phyloP scores from a whole-genome alignment of 225 moss, liverwort and hornwort genomes.

The Marchantia paleacea region DNA sequence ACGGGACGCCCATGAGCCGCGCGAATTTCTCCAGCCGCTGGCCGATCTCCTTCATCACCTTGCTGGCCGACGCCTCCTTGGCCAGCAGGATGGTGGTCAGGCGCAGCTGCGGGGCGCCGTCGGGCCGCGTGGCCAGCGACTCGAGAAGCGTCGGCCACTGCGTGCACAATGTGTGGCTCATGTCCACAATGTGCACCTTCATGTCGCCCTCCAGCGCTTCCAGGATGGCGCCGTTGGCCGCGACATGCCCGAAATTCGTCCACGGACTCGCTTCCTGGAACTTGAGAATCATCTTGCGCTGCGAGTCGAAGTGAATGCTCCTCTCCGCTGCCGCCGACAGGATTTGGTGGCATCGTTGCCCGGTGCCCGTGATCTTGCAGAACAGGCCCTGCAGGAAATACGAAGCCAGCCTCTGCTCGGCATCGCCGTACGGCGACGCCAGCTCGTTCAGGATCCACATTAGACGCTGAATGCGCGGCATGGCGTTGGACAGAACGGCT shows the following conservation, averaged over 20 bases:
- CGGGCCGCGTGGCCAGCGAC: constrained; percentile 54
- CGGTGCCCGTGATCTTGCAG: constrained; percentile 54
- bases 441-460: constrained; percentile 65
- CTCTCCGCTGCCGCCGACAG: constrained; percentile 57
- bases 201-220: constrained; percentile 64
- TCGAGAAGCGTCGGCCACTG: constrained; percentile 71
- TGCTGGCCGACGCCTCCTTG: constrained; percentile 46
- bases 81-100: constrained; percentile 57
- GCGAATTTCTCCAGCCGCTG: constrained; percentile 61
- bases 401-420: constrained; percentile 50
- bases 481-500: constrained; percentile 38
- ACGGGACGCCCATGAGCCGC: constrained; percentile 64
- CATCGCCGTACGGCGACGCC: constrained; percentile 57
- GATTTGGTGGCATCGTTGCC: constrained; percentile 42
- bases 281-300: constrained; percentile 64
- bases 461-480: constrained; percentile 46
- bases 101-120: constrained; percentile 59
- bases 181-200: constrained; percentile 68
- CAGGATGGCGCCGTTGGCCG: constrained; percentile 55
- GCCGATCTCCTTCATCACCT: constrained; percentile 60
- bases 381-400: constrained; percentile 59
- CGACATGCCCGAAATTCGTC: constrained; percentile 72
- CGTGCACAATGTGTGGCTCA: constrained; percentile 62
- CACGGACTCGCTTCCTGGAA: constrained; percentile 74
- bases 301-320: constrained; percentile 44